Base-by-base conservation (phyloP, 192 early-diverging fungal genomes). In the Backusella circina region DNA sequence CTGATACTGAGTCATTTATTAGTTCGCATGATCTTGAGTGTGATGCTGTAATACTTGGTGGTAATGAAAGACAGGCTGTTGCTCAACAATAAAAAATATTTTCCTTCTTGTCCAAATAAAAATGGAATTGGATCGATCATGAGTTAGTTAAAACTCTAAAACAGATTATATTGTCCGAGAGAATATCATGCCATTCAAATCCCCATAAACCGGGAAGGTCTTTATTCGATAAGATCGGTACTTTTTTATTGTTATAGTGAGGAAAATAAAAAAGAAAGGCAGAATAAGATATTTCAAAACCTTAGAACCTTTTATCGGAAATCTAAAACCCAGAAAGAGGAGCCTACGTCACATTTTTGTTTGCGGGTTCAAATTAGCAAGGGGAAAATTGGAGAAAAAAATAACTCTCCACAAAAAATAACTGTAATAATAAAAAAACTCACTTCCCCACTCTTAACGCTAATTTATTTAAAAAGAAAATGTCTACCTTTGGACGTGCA, bases 401-500 rank as follows among this genome's bases (percentile, higher is more conserved):
- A 47, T 47, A 47, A 47, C 44, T 41, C 39, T 3, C 10, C 12
- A 41, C 36, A 37, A 6, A 41, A 41, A n/a, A 47, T 1, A 47
- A 47, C n/a, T 47, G 44, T 47, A 5, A 47, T 47, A 18, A 47
- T 41, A 47, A 41, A 18, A 61, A 61, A 61, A 26, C 26, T 61
- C 54, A 61, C 54, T 61, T 61, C 54, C 54, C 54, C 54, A 61
- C 54, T 61, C 54, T 61, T 41, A 51, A 18, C 47, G 10, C 16
- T 47, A 47, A 47, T 47, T 47, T 47, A 47, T 47, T n/a, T 47
- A 47, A 47, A 16, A 13, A 5, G 16, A 23, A 54, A 28, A 88
- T 88, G 85, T 86, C 85, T 35, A 84, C 86, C 26, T 39, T 88
- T 50, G 81, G 83, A 38, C 86, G 88, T 65, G 86, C 86, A 33